Evolutionary conservation across 179 eudicot genomes (phyloP).

Genomic region (Spinacia oleracea): DNA sequence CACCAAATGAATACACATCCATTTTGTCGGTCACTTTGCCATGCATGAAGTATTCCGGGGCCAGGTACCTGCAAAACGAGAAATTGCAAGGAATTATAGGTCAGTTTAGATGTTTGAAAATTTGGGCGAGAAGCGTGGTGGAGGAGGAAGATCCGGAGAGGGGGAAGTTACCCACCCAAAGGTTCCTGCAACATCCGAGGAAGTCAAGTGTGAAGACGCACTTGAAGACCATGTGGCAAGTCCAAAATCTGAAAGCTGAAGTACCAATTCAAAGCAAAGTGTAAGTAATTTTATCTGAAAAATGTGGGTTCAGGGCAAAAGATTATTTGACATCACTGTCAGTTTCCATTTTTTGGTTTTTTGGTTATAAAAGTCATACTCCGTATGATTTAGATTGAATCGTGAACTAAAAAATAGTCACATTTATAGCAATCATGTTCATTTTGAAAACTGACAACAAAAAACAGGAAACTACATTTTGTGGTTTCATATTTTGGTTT

Average conservation of each 20-base stretch:
- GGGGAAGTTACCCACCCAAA: constrained; percentile 38
- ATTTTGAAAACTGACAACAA: no score
- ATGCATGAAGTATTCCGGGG: constrained; percentile 57
- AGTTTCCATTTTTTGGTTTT: no score
- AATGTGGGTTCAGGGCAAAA: neutral
- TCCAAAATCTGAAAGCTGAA: constrained; percentile 56
- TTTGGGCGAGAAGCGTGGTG: neutral
- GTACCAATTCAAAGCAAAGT: neutral
- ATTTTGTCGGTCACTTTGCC: constrained; percentile 54
- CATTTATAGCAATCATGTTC: no score
- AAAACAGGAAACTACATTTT: no score
- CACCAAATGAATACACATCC: constrained; percentile 52
- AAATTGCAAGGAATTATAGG: neutral
- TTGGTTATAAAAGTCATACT: no score
- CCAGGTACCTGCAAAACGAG: constrained; percentile 42
- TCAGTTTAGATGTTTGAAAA: neutral
- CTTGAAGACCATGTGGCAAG: constrained; percentile 45
- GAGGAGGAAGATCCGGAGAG: neutral
- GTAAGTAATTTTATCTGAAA: constrained; percentile 11
- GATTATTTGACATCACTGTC: no score
- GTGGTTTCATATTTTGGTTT: no score
- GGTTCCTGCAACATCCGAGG: constrained; percentile 51
- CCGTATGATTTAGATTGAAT: no score
- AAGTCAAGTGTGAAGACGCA: constrained; percentile 31
- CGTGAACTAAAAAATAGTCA: no score